phyloP scores from a whole-genome alignment of 495 filamentous ascomycete species.

The Evernia prunastri region DNA sequence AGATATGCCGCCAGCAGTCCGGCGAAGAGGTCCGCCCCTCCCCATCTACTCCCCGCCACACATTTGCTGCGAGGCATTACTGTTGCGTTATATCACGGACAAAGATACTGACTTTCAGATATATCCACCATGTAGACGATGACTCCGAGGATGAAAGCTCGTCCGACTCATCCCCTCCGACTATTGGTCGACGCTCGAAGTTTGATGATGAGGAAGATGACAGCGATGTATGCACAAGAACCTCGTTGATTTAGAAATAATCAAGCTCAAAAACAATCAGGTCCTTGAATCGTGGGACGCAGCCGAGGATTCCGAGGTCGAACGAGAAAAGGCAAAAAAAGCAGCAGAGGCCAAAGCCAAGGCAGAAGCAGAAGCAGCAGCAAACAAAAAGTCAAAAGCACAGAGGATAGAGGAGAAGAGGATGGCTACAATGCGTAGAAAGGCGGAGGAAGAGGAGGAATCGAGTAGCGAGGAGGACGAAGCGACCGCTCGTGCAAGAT shows the following conservation, averaged over 20 bases:
- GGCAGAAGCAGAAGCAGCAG: conserved; percentile 82
- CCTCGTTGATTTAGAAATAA: conserved; percentile 14
- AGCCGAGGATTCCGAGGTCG: conserved; percentile 92
- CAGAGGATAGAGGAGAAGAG: conserved; percentile 79
- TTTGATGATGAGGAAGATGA: conserved; percentile 92
- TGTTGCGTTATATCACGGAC: background rate
- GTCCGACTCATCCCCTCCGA: conserved; percentile 54
- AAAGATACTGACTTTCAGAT: background rate
- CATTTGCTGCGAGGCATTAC: background rate
- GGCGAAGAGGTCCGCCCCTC: conserved; percentile 8
- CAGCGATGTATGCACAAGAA: conserved; percentile 62
- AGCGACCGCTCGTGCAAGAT: conserved; percentile 59
- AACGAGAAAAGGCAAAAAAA: conserved; percentile 88
- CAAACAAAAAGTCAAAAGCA: conserved; percentile 82
- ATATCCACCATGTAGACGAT: conserved; percentile 47
- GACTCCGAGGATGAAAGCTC: conserved; percentile 58
- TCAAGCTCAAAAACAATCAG: conserved; percentile 36
- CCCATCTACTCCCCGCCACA: background rate
- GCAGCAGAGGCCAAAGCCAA: conserved; percentile 81
- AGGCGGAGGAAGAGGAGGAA: conserved; percentile 48
- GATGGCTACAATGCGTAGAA: conserved; percentile 38
- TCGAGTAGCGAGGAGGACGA: conserved; percentile 63
- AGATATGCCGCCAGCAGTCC: conserved; percentile 10
- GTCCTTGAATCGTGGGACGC: conserved; percentile 97
- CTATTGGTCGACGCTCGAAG: conserved; percentile 56